A percentile compares a stretch with the other conserved stretches of the same genome.
Conservation (phyloP, 2,329 filamentous ascomycete species). For the Diaporthe sp. region DNA sequence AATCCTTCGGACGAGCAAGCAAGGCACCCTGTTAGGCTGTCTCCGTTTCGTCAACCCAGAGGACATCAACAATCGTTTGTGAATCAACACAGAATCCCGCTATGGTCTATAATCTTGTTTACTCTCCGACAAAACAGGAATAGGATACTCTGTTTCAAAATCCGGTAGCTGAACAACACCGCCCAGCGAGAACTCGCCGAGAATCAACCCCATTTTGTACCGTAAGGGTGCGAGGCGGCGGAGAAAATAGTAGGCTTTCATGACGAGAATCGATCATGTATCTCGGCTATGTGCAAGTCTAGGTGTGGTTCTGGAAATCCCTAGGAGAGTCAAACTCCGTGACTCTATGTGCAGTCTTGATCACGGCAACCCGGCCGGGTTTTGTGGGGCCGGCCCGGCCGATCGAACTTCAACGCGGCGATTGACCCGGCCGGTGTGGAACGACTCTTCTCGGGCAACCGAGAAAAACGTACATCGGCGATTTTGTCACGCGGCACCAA, state of each 20-base stretch:
- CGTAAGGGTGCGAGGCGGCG: too few species aligned
- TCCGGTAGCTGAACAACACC: background rate
- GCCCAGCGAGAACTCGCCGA: background rate
- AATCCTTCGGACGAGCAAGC: constrained; percentile 2
- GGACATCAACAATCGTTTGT: background rate
- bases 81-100: too few species aligned
- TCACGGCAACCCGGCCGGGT: background rate
- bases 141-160: background rate
- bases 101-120: background rate
- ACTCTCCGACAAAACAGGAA: background rate
- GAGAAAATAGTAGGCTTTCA: too few species aligned
- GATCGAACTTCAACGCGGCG: background rate
- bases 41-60: background rate
- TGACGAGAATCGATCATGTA: background rate
- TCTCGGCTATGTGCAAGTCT: too few species aligned
- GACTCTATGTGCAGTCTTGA: background rate
- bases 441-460: background rate
- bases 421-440: background rate
- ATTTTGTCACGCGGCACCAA: background rate
- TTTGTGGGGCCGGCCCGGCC: constrained; percentile 5
- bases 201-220: background rate
- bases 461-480: background rate
- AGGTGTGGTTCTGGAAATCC: background rate
- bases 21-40: constrained; percentile 7
- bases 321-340: too few species aligned